These are phyloP conservation scores for Pseudonitzschia multiseries DNA, from an alignment of 108 stramenopile species.

Conservation along the genomic window DNA sequence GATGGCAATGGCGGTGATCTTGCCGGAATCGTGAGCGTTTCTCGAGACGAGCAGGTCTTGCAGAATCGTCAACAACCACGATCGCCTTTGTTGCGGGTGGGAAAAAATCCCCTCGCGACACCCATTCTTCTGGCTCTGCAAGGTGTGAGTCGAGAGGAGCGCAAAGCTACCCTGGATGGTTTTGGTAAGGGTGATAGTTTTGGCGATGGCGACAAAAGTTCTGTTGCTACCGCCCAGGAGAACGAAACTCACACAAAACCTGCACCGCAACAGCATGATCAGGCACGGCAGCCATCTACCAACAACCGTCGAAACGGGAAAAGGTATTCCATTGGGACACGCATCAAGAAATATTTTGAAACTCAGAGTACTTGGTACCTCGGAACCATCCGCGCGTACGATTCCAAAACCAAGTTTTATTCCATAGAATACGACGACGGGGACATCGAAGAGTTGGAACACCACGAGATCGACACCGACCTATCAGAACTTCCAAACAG, in stretches of 20 bases:
- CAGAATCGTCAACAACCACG: slow-evolving; percentile 6
- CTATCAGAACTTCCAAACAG: not conserved
- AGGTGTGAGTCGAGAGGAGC: slow-evolving; percentile 76
- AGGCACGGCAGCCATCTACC: not conserved
- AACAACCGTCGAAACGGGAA: not conserved
- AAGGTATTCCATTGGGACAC: not conserved
- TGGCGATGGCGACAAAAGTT: not conserved
- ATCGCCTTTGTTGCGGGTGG: not conserved
- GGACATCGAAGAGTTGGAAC: slow-evolving; percentile 12
- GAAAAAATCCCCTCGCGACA: slow-evolving; percentile 61
- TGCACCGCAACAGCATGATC: not conserved
- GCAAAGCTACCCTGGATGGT: slow-evolving; percentile 38
- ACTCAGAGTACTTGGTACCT: not conserved
- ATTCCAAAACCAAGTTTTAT: slow-evolving; percentile 9
- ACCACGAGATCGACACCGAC: not conserved
- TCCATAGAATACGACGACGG: slow-evolving; percentile 17
- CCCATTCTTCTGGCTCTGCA: slow-evolving; percentile 73
- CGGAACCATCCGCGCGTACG: not conserved
- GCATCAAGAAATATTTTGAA: slow-evolving; percentile 1
- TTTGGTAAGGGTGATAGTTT: not conserved
- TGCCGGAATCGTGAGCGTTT: slow-evolving; percentile 7
- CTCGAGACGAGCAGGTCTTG: slow-evolving; percentile 11
- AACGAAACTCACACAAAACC: not conserved
- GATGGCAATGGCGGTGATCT: not conserved
- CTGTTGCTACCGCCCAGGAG: not conserved